These are phyloP conservation scores for Candida hungchunana DNA, from an alignment of 805 yeast species.

Conservation along the genomic window DNA sequence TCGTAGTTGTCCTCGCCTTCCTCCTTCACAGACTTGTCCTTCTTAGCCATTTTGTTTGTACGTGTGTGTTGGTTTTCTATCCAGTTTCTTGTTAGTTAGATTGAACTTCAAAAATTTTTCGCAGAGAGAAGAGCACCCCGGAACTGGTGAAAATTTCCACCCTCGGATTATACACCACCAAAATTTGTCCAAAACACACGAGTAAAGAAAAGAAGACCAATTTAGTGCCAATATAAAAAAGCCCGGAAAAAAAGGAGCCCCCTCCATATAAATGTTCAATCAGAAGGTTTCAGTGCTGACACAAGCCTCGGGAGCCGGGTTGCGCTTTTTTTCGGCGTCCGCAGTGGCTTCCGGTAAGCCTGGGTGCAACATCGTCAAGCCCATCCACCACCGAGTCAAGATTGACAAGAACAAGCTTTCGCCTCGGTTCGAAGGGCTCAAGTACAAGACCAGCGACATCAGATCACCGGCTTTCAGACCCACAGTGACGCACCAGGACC, in stretches of 20 bases:
- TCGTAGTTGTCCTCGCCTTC: conserved; percentile 78
- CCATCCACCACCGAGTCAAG: conserved; percentile 86
- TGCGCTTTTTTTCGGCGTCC: conserved; percentile 23
- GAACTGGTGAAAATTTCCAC: conserved; percentile 7
- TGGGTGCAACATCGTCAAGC: conserved; percentile 73
- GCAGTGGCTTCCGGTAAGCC: conserved; percentile 36
- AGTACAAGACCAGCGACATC: conserved; percentile 66
- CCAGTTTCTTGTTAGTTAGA: neutral
- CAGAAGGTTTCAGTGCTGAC: conserved; percentile 1
- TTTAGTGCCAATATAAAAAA: no score
- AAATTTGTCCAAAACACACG: conserved; percentile 3
- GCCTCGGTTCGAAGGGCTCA: conserved; percentile 66
- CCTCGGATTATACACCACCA: conserved; percentile 7
- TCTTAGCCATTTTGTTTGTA: conserved; percentile 39
- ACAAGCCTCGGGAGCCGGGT: neutral
- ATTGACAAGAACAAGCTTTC: conserved; percentile 71
- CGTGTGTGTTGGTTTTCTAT: neutral
- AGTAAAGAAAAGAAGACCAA: neutral
- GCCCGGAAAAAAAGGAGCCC: no score
- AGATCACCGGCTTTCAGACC: conserved; percentile 79
- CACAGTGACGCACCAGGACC: conserved; percentile 66
- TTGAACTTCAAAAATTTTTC: conserved; percentile 9
- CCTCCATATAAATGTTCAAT: conserved; percentile 5
- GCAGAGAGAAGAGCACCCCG: conserved; percentile 8
- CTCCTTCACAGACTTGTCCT: conserved; percentile 36